These are phyloP conservation scores for Diplocarpon mali DNA, from an alignment of 2,329 filamentous ascomycete species.

Conservation along the genomic window DNA sequence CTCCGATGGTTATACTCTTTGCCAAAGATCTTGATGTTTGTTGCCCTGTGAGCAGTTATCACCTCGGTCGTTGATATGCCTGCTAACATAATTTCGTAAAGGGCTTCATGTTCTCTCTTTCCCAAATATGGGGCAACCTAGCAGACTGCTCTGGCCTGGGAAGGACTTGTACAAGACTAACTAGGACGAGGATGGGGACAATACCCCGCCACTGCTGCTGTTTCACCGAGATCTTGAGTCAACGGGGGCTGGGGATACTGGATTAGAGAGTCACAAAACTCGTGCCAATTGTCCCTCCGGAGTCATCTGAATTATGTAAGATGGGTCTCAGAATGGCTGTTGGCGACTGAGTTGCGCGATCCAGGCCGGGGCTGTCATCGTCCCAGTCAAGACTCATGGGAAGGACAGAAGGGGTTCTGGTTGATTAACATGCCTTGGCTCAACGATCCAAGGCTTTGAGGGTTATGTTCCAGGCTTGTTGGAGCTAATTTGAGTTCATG, in stretches of 20 bases:
- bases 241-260: neutral
- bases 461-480: too few relatives aligned
- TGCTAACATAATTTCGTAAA: neutral
- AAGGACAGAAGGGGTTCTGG: too few relatives aligned
- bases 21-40: neutral
- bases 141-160: neutral
- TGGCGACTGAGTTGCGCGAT: neutral
- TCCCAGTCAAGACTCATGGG: too few relatives aligned
- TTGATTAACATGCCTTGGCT: too few relatives aligned
- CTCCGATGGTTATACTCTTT: neutral
- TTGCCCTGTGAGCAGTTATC: neutral
- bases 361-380: too few relatives aligned
- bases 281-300: neutral
- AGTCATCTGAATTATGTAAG: neutral
- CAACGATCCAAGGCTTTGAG: too few relatives aligned
- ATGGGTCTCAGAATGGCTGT: neutral
- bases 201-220: neutral
- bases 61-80: too few relatives aligned
- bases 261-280: neutral
- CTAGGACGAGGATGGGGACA: neutral
- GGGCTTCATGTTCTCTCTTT: neutral
- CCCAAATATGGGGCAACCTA: neutral
- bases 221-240: too few relatives aligned
- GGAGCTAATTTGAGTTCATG: too few relatives aligned
- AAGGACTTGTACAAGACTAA: neutral